Evolutionary conservation across 1,139 yeast genomes (phyloP), one percentile per base, ranked within the genome.

Genomic region (Geotrichum bryndzae): DNA sequence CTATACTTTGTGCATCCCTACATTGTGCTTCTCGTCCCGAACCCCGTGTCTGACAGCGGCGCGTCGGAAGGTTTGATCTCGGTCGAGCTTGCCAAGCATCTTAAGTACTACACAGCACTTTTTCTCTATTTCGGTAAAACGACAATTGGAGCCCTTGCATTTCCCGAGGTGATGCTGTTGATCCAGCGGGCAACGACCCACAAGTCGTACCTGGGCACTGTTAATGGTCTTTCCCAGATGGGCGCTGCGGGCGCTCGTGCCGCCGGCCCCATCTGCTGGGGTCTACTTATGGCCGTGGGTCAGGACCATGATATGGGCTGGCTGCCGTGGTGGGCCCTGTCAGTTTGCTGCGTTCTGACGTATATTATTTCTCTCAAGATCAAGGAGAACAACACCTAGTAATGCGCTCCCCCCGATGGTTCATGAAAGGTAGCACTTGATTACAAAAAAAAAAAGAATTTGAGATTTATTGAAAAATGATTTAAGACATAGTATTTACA

Each of bases 201-300:
- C 58, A 66, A 68, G 45, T 64, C 70, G 13, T 70, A 70, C 55
- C 66, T 73, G 54, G 77, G 76, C 8, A 68, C 70, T 18, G 68
- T 74, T 62, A 74, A 73, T 60, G 76, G 76, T 7, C 63, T 71
- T 23, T 67, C 70, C 27, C 76, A 73, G 61, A 69, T 72, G 59
- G 76, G 82, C 56, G 76, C 81, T 25, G 80, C 88, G 0, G 73
- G 81, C 51, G 86, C 88, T 0, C 72, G 89, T 64, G 84, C 82
- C 61, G 54, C 82, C 0, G 88, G 86, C 2, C 90, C 90, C 0
- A 71, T 84, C 22, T 51, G 77, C 1, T 84, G 87, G 85, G 89
- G 89, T 11, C 74, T 73, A 59, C 67, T 85, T 53, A 83, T 84
- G 80, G 76, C 85, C 1, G 74, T 74, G 65, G 79, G 80, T 31